These are phyloP conservation scores for Furcasterigmium furcatum DNA, from an alignment of 2,329 filamentous ascomycete species.

Conservation along the genomic window DNA sequence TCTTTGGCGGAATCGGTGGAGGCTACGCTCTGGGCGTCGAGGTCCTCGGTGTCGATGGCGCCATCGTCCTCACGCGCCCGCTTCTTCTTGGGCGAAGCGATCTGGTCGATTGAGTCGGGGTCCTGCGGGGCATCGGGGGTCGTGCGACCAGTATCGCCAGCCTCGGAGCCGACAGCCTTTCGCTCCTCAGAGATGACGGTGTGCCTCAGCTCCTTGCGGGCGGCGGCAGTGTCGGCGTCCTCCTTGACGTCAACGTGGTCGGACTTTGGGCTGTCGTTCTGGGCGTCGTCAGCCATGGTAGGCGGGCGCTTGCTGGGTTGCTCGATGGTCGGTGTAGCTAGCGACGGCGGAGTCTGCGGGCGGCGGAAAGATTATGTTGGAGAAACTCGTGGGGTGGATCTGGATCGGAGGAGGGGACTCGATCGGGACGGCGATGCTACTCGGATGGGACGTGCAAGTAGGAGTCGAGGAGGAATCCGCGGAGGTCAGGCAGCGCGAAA, in stretches of 20 bases:
- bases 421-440: too few species aligned
- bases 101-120: slow-evolving; percentile 42
- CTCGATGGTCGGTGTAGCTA: not conserved
- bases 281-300: slow-evolving; percentile 42
- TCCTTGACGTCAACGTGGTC: slow-evolving; percentile 40
- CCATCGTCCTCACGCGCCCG: slow-evolving; percentile 49
- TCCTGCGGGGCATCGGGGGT: slow-evolving; percentile 21
- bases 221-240: slow-evolving; percentile 61
- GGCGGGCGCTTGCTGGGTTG: not conserved
- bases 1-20: slow-evolving; percentile 44
- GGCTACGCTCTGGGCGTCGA: slow-evolving; percentile 37
- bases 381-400: too few species aligned
- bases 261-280: slow-evolving; percentile 35
- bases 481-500: too few species aligned
- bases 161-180: slow-evolving; percentile 23
- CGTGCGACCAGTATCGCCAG: slow-evolving; percentile 16
- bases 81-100: slow-evolving; percentile 65
- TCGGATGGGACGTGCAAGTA: too few species aligned
- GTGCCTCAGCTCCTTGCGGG: slow-evolving; percentile 62
- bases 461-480: too few species aligned
- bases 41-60: slow-evolving; percentile 34
- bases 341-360: not conserved
- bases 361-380: too few species aligned
- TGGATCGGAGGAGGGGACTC: too few species aligned
- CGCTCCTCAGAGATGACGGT: slow-evolving; percentile 54